Base-by-base conservation (phyloP, 164 flowering plant genomes). In the Amborella trichopoda region DNA sequence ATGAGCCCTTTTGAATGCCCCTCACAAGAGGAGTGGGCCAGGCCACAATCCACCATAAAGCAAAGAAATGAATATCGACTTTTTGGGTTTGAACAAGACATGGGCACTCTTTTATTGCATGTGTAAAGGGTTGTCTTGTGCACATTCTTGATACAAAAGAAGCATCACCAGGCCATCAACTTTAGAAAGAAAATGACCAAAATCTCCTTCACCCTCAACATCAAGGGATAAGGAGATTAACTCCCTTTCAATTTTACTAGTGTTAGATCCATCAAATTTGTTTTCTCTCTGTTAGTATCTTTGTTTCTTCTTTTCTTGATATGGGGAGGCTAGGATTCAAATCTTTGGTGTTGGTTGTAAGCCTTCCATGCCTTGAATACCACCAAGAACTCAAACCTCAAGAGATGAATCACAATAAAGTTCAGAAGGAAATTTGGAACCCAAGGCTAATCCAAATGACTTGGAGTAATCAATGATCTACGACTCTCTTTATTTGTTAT, bases 21-120 rank as follows among this genome's bases (percentile, higher is more conserved):
- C 33, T n/a, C n/a, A 8, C 21, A 26, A 69, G 20, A 41, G 67
- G 41, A 5, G 41, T 38, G 16, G 41, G 41, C 41, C 73, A 67
- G 42, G 58, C 63, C 46, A 75, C 67, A 68, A 74, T 81, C 72
- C 64, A 65, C 58, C 59, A 50, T 69, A 74, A 72, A 71, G 38
- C 52, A 61, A 60, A 67, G 72, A 75, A 65, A 53, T 70, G 74
- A 78, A 75, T 80, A 55, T 70, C 70, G 68, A 64, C 84, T 80
- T 80, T 83, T 65, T 60, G 66, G 69, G 70, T 30, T 44, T 64
- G 63, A 73, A 68, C 61, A 65, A 45, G 67, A 67, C 75, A 62
- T 70, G 28, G 45, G 68, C 24, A 14, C 48, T 40, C 54, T 51
- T 44, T 56, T 58, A 26, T 54, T 60, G 61, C 70, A 66, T 64